These are phyloP conservation scores for Blastobotrys chiropterorum DNA, from an alignment of 805 yeast genomes.

Conservation along the genomic window DNA sequence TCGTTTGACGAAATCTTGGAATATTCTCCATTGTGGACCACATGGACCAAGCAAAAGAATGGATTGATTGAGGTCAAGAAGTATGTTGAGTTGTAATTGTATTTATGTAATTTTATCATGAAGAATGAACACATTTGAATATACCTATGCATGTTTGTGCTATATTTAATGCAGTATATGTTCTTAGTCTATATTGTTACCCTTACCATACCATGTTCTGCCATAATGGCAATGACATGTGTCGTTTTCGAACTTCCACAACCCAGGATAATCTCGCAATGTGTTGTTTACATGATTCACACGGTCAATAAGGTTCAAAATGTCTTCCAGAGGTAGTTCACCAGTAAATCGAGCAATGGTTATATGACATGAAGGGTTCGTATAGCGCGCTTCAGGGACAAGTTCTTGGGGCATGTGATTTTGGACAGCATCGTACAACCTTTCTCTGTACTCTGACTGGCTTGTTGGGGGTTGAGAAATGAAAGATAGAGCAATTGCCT, in stretches of 20 bases:
- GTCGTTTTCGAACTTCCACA: conserved; percentile 7
- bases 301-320: conserved; percentile 11
- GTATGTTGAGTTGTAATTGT: conserved; percentile 38
- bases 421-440: background rate
- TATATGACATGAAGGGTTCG: conserved; percentile 20
- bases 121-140: background rate
- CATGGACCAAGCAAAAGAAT: conserved; percentile 54
- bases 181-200: background rate
- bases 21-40: conserved; percentile 58
- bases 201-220: conserved; percentile 20
- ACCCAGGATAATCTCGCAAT: conserved; percentile 16
- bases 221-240: conserved; percentile 16
- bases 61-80: conserved; percentile 62
- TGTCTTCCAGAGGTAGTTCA: conserved; percentile 7
- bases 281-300: conserved; percentile 15
- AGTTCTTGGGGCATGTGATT: background rate
- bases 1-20: conserved; percentile 65
- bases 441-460: background rate
- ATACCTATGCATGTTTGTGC: background rate
- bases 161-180: background rate
- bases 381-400: conserved; percentile 12
- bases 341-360: conserved; percentile 20
- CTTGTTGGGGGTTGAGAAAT: background rate
- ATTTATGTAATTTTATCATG: background rate
- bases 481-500: conserved; percentile 8